Evolutionary conservation across 2,329 filamentous ascomycete genomes (phyloP).

Genomic region (Trichoderma sp.): DNA sequence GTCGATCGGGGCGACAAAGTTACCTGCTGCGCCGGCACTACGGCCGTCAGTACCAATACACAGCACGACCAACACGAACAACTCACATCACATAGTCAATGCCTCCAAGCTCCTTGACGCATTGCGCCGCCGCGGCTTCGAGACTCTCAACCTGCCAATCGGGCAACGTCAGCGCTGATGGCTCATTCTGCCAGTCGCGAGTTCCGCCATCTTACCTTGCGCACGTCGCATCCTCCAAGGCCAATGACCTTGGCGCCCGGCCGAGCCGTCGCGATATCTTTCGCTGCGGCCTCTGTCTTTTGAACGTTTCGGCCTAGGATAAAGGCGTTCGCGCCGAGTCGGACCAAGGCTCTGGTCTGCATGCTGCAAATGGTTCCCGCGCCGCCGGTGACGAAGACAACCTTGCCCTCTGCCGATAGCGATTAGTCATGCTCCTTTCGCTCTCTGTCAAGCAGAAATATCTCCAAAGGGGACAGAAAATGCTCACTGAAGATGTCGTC

Average conservation of each 20-base stretch:
- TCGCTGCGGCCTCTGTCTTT: constrained; percentile 82
- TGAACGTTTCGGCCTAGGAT: constrained; percentile 88
- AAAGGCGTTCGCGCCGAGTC: constrained; percentile 89
- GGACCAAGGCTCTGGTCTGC: constrained; percentile 87
- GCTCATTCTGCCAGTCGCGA: background rate
- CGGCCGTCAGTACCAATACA: background rate
- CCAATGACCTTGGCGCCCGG: constrained; percentile 83
- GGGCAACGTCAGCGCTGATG: background rate
- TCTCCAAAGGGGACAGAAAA: background rate
- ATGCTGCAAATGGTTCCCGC: constrained; percentile 92
- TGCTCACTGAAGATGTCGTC: constrained; percentile 79
- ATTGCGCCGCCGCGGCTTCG: constrained; percentile 73
- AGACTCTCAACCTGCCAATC: constrained; percentile 38
- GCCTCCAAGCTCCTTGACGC: constrained; percentile 78
- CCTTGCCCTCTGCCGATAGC: constrained; percentile 70
- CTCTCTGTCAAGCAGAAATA: background rate
- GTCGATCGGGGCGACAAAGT: constrained; percentile 86
- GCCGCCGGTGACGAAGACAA: constrained; percentile 93
- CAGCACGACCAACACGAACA: background rate
- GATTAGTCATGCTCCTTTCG: background rate
- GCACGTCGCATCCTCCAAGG: constrained; percentile 79
- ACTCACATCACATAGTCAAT: constrained; percentile 91
- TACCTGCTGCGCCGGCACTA: constrained; percentile 91
- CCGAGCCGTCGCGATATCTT: constrained; percentile 79
- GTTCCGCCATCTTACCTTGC: constrained; percentile 56